phyloP scores from a whole-genome alignment of 2,329 filamentous ascomycete genomes.

The Dothiorella sarmentorum region DNA sequence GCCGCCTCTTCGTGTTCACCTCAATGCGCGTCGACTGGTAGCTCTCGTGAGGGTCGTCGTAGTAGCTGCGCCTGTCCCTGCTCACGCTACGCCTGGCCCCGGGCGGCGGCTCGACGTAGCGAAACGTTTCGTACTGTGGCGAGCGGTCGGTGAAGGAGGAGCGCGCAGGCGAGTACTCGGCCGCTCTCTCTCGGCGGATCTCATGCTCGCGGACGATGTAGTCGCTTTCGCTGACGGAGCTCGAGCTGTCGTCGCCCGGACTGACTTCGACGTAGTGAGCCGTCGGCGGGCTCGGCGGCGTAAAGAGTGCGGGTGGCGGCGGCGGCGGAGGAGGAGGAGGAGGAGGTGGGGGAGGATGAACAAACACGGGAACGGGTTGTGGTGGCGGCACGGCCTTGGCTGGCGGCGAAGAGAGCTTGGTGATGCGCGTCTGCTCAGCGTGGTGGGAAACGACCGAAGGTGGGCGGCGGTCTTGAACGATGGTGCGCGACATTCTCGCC shows the following conservation, averaged over 20 bases:
- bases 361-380: conserved; percentile 40
- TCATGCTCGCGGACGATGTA: conserved; percentile 46
- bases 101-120: conserved; percentile 44
- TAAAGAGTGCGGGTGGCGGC: conserved; percentile 30
- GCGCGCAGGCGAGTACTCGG: conserved; percentile 31
- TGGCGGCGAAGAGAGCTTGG: conserved; percentile 21
- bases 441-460: conserved; percentile 20
- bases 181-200: conserved; percentile 35
- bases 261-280: conserved; percentile 46
- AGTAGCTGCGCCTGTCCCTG: conserved; percentile 30
- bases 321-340: conserved; percentile 29
- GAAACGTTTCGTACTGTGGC: conserved; percentile 44
- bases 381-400: conserved; percentile 35
- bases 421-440: conserved; percentile 21
- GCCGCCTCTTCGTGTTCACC: conserved; percentile 24
- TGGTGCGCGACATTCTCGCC: conserved; percentile 27
- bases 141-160: conserved; percentile 25
- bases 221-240: conserved; percentile 32
- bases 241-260: conserved; percentile 32
- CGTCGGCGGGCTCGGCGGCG: conserved; percentile 20
- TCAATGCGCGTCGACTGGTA: conserved; percentile 31
- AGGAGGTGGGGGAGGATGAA: conserved; percentile 26
- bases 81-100: conserved; percentile 31
- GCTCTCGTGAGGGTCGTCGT: conserved; percentile 27
- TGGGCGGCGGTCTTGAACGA: conserved; percentile 25